Conservation (phyloP, 306 rosid species). For the Hippophae rhamnoides region DNA sequence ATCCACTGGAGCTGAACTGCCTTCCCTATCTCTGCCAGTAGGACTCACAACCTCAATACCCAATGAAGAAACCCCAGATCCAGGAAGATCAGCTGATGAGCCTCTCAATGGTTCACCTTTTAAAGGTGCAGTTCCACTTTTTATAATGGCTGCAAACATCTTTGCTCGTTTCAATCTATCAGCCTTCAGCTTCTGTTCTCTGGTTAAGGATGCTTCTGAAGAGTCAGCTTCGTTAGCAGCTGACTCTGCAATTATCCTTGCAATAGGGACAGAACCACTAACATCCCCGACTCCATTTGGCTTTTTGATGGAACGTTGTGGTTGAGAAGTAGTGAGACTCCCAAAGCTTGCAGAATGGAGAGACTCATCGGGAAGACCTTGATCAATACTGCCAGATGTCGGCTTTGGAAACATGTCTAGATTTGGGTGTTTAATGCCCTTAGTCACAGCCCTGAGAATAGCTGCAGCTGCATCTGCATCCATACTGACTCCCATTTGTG, state of each 20-base stretch:
- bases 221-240: conserved; percentile 69
- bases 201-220: conserved; percentile 66
- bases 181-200: conserved; percentile 67
- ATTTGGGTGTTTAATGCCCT: conserved; percentile 53
- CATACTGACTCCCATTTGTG: conserved; percentile 30
- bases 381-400: conserved; percentile 38
- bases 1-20: conserved; percentile 51
- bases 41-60: conserved; percentile 36
- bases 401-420: conserved; percentile 38
- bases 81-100: conserved; percentile 50
- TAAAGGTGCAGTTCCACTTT: conserved; percentile 42
- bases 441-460: conserved; percentile 79
- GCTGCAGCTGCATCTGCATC: conserved; percentile 45
- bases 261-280: conserved; percentile 35
- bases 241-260: conserved; percentile 55
- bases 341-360: conserved; percentile 38
- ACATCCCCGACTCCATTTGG: conserved; percentile 16
- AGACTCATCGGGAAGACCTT: conserved; percentile 38
- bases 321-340: conserved; percentile 38
- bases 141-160: conserved; percentile 77
- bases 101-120: conserved; percentile 35
- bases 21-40: conserved; percentile 56
- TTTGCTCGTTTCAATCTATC: conserved; percentile 89
- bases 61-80: conserved; percentile 40
- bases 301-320: conserved; percentile 19